Percentiles rank a stretch among this genome's conserved stretches.
These are phyloP conservation scores for Agrocybe pediades DNA, from an alignment of 768 basidiomycete species.

Conservation along the genomic window DNA sequence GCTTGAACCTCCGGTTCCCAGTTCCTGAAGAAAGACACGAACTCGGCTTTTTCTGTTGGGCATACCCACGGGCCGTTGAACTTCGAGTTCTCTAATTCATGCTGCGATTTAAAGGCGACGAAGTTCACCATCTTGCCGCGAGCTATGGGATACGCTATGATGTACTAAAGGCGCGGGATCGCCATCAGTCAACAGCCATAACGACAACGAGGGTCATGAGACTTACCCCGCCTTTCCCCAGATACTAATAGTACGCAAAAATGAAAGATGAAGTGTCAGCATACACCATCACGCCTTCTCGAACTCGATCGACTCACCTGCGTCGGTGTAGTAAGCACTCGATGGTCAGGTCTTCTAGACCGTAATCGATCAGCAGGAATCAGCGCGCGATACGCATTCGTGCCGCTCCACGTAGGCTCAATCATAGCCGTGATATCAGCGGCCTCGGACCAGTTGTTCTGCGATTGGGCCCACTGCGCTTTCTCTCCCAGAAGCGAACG, in stretches of 20 bases:
- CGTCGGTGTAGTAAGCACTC: constrained; percentile 44
- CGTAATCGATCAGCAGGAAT: constrained; percentile 52
- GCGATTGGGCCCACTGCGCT: constrained; percentile 32
- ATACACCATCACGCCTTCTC: background rate
- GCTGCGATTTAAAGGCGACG: constrained; percentile 53
- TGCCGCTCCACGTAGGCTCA: constrained; percentile 62
- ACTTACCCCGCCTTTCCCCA: constrained; percentile 52
- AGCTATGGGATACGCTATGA: constrained; percentile 64
- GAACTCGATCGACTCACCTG: constrained; percentile 36
- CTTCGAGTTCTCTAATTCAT: constrained; percentile 52
- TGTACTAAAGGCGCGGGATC: constrained; percentile 39
- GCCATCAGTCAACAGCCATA: background rate
- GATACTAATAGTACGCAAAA: constrained; percentile 59
- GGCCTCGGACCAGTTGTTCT: constrained; percentile 38
- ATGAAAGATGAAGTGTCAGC: background rate
- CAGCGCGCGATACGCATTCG: constrained; percentile 58
- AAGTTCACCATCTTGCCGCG: constrained; percentile 62
- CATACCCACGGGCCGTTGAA: constrained; percentile 56
- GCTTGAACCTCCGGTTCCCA: constrained; percentile 66
- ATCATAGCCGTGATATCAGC: constrained; percentile 41
- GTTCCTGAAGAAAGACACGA: constrained; percentile 42
- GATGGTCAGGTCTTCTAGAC: constrained; percentile 46
- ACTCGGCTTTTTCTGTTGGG: constrained; percentile 44
- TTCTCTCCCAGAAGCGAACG: constrained; percentile 39
- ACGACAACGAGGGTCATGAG: constrained; percentile 1